Evolutionary conservation across 768 basidiomycete species (phyloP).

Genomic region (Tephrocybe sp.): DNA sequence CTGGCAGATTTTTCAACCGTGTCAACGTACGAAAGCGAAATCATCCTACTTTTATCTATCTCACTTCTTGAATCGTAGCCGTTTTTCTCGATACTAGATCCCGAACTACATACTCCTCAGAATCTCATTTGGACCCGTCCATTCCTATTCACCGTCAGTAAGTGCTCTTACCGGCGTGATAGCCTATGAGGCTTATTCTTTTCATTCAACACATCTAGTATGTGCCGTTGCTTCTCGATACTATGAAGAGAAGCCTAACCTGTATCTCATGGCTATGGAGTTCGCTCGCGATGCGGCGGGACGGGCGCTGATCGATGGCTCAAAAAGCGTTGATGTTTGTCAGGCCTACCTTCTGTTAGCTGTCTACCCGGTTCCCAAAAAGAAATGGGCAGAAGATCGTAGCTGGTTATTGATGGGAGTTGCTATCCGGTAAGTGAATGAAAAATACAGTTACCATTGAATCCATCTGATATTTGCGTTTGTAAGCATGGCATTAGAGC

Average conservation of each 20-base stretch:
- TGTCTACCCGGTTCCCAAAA: constrained; percentile 58
- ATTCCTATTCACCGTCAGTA: constrained; percentile 60
- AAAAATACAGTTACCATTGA: not conserved
- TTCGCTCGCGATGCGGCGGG: constrained; percentile 63
- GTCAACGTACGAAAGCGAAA: constrained; percentile 42
- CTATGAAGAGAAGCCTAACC: constrained; percentile 49
- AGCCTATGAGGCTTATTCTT: not conserved
- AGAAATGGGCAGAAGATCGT: constrained; percentile 67
- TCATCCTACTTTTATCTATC: constrained; percentile 15
- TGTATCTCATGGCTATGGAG: constrained; percentile 57
- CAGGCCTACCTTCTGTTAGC: constrained; percentile 74
- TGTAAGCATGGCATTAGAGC: constrained; percentile 65
- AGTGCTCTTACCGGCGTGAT: constrained; percentile 20
- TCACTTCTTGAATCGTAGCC: constrained; percentile 35
- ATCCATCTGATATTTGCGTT: not conserved
- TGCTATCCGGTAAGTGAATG: constrained; percentile 49
- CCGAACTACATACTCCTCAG: constrained; percentile 50
- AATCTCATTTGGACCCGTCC: constrained; percentile 52
- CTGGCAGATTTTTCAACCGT: constrained; percentile 46
- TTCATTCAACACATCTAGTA: constrained; percentile 33
- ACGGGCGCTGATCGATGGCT: constrained; percentile 55
- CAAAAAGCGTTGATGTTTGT: constrained; percentile 70
- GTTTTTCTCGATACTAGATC: constrained; percentile 57
- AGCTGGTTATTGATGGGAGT: constrained; percentile 74
- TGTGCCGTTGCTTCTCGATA: constrained; percentile 71